Conservation (phyloP, 2,329 filamentous ascomycete genomes). For the Cylindrodendrum hubeiense region DNA sequence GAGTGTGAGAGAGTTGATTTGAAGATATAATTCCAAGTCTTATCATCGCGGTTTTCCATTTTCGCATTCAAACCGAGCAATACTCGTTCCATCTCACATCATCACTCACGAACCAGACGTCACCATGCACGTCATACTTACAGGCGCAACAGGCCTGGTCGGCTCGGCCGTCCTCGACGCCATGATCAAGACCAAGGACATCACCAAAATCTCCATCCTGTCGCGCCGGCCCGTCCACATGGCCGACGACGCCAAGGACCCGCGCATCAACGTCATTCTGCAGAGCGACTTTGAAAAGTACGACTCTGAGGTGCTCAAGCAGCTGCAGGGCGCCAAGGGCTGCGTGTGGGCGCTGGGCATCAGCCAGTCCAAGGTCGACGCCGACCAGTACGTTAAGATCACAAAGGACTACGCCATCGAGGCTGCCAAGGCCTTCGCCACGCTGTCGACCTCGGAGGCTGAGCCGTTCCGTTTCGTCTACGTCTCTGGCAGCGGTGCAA, state of each 20-base stretch:
- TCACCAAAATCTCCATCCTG: constrained; percentile 77
- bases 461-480: constrained; percentile 77
- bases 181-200: constrained; percentile 65
- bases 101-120: not conserved
- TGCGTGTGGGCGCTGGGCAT: constrained; percentile 82
- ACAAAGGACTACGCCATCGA: constrained; percentile 75
- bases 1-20: not conserved
- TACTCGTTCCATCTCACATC: not conserved
- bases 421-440: constrained; percentile 71
- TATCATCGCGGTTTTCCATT: not conserved
- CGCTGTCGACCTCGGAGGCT: constrained; percentile 54
- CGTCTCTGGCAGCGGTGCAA: constrained; percentile 75
- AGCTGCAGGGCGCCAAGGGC: constrained; percentile 73
- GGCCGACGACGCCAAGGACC: constrained; percentile 68
- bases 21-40: not conserved
- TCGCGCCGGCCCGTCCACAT: constrained; percentile 74
- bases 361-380: constrained; percentile 68
- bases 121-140: constrained; percentile 73
- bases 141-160: constrained; percentile 76
- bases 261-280: constrained; percentile 73
- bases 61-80: not conserved
- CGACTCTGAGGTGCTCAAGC: constrained; percentile 64
- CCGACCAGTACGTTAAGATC: constrained; percentile 77
- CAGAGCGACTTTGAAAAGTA: constrained; percentile 77
- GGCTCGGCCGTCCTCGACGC: constrained; percentile 72